Evolutionary conservation across 2,329 filamentous ascomycete genomes (phyloP).

Genomic region (Emmonsia crescens): DNA sequence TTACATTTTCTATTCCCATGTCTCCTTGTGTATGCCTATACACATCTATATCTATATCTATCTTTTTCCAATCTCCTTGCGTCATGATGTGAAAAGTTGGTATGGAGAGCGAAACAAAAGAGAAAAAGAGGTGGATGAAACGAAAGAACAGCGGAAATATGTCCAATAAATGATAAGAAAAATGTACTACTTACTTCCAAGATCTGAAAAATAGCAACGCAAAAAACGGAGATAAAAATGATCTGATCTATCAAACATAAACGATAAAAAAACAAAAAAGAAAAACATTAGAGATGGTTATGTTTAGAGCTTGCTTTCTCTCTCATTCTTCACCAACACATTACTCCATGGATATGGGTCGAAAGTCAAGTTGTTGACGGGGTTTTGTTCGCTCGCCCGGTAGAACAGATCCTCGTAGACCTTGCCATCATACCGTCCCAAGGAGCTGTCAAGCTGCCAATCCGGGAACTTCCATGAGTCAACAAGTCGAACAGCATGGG

Average conservation of each 20-base stretch:
- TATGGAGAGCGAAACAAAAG: neutral
- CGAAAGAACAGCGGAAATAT: neutral
- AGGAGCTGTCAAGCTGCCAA: conserved; percentile 62
- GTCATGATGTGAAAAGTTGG: no score
- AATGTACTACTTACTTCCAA: neutral
- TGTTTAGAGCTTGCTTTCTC: conserved; percentile 29
- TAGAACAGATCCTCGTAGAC: conserved; percentile 71
- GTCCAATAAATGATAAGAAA: neutral
- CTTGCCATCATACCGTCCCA: conserved; percentile 61
- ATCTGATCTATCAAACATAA: neutral
- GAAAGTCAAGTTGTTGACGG: conserved; percentile 59
- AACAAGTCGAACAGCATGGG: conserved; percentile 60
- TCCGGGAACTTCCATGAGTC: conserved; percentile 69
- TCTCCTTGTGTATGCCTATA: neutral
- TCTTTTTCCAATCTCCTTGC: neutral
- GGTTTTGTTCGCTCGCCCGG: conserved; percentile 60
- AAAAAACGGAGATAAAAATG: neutral
- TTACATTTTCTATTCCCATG: neutral
- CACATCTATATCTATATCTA: conserved; percentile 1
- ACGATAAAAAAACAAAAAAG: conserved; percentile 7
- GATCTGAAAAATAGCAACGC: neutral
- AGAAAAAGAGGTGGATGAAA: neutral
- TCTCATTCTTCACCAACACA: conserved; percentile 49
- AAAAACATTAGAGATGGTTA: conserved; percentile 7
- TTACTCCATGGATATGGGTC: conserved; percentile 59